Base-by-base conservation (phyloP, 2,329 filamentous ascomycete genomes). In the Chalaropsis ovoidea region DNA sequence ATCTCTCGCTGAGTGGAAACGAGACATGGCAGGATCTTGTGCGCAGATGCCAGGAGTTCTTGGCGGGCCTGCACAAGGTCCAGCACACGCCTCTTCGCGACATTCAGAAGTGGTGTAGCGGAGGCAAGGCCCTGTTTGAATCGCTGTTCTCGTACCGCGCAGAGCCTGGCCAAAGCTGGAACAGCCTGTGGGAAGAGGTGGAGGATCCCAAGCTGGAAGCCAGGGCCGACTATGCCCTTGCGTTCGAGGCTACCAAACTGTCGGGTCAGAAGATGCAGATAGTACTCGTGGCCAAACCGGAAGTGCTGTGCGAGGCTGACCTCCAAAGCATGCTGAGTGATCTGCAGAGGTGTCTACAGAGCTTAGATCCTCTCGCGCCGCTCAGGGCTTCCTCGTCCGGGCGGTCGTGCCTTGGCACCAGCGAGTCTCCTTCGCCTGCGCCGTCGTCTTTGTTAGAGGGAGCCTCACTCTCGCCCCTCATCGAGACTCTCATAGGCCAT, bases 131-230 rank as follows among this genome's bases (percentile, higher is more conserved):
- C 0, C 75, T 93, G 1, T 96, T 96, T 71, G 87, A 95, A 67
- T 86, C 81, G 0, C 77, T 96, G 0, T 95, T 96, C 70, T 87
- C 90, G 0, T 96, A 93, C 72, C 88, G 95, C 71, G 78, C 81
- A 43, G 77, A 82, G 8, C 70, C 74, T 0, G 0, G 11, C 43
- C 0, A 65, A 71, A 0, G 54, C 67, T 0, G 71, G 71, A n/a
- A 68, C 73, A 2, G 70, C 0, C 69, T 84, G 0, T 92, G 89
- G 86, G 75, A 74, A 58, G 54, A 58, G 0, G 71, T 81, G 10
- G 67, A 80, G 1, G 77, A 82, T 22, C 79, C 78, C 1, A 72
- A 76, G 3, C 74, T 75, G 2, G 73, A 77, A 13, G 79, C 54
- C 6, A 58, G 13, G 7, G 31, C 84, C 0, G 88, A 92, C 69